Base-by-base conservation (phyloP, 1,139 yeast genomes). In the Pneumocystis sp. region DNA sequence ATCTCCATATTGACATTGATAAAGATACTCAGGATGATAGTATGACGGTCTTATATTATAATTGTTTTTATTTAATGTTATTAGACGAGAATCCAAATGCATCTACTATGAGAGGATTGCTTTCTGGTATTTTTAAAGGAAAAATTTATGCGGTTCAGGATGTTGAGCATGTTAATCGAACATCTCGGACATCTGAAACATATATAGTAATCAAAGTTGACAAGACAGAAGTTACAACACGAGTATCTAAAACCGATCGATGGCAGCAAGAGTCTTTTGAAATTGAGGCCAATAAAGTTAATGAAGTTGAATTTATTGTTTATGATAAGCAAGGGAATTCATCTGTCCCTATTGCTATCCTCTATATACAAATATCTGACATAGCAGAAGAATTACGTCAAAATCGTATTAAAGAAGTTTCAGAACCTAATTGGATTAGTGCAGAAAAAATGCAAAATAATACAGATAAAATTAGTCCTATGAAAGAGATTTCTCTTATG, bases 341-440 rank as follows among this genome's bases (percentile, higher is more conserved):
- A 62, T 76, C 80, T 66, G 84, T 87, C 6, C 97, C 98, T 0
- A 96, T 93, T n/a, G 98, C 96, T 2, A 80, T 93, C 61, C 84
- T 88, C 71, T 93, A 97, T 97, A 82, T 91, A 56, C 81, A 93
- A 60, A 80, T 93, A 56, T 85, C 95, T 4, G 98, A 93, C 74
- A 82, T 93, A 64, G 90, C 95, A 0, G 98, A 93, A 77, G 97
- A 93, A 70, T 81, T 93, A 66, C 89, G 98, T 76, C 87, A 93
- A 73, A 87, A 87, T 73, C 89, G 89, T 70, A 95, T 88, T 34
- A 91, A 86, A 45, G 91, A 89, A 64, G 76, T 82, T 67, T 87
- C 85, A 5, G 82, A 80, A 61, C 83, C 85, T 66, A 96, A 95
- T 59, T 93, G 97, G 98, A 87, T 89, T 17, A 83, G 89, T 66